Evolutionary conservation across 345 rosid species (phyloP).

Genomic region (Heritiera fomes): DNA sequence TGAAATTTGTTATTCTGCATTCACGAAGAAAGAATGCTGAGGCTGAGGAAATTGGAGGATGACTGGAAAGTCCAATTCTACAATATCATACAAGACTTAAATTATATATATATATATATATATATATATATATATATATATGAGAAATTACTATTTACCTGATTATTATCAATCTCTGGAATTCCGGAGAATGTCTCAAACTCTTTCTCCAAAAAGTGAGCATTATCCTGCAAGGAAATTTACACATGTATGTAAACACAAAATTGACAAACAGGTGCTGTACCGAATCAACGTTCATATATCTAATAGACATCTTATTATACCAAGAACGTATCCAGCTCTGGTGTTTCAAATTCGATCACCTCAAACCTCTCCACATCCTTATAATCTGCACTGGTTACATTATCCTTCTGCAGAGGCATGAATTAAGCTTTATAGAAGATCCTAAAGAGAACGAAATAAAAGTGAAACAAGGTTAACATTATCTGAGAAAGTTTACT

Average conservation of each 20-base stretch:
- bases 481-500: background rate
- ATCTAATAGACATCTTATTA: slow-evolving; percentile 8
- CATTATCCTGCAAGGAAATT: slow-evolving; percentile 43
- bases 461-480: slow-evolving; percentile 17
- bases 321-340: slow-evolving; percentile 57
- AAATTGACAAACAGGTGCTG: background rate
- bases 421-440: slow-evolving; percentile 13
- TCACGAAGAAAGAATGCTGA: background rate
- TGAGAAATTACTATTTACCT: slow-evolving; percentile 35
- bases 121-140: background rate
- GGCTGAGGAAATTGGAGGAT: background rate
- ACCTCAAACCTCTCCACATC: slow-evolving; percentile 23
- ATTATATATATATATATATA: background rate
- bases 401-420: slow-evolving; percentile 43
- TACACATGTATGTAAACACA: slow-evolving; percentile 1
- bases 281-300: background rate
- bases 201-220: slow-evolving; percentile 33
- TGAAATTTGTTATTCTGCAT: background rate
- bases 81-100: background rate
- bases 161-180: slow-evolving; percentile 40
- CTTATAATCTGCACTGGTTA: slow-evolving; percentile 34
- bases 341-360: slow-evolving; percentile 64
- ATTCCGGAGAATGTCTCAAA: slow-evolving; percentile 41
- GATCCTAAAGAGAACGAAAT: background rate
- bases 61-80: slow-evolving; percentile 4